These are phyloP conservation scores for Aspergillus jensenii DNA, from an alignment of 2,329 filamentous ascomycete species.

Conservation along the genomic window DNA sequence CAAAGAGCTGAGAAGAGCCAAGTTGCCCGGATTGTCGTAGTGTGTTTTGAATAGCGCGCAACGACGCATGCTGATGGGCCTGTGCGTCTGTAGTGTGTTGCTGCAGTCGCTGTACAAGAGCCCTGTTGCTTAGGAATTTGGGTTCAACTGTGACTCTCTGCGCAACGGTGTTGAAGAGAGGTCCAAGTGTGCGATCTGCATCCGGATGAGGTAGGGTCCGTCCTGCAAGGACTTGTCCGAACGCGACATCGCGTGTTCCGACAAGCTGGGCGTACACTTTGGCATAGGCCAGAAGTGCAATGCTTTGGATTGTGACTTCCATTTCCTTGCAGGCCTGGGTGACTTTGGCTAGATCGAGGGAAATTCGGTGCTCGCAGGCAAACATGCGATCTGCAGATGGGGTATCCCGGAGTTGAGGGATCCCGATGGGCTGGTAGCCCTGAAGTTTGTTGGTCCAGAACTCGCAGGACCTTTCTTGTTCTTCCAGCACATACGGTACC, in stretches of 20 bases:
- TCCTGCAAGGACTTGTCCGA: constrained; percentile 55
- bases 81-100: constrained; percentile 46
- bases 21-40: constrained; percentile 39
- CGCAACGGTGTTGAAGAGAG: constrained; percentile 58
- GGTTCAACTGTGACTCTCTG: constrained; percentile 38
- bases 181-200: constrained; percentile 51
- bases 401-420: constrained; percentile 16
- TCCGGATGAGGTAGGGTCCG: constrained; percentile 48
- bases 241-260: constrained; percentile 34
- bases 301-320: constrained; percentile 31
- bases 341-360: constrained; percentile 17
- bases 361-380: constrained; percentile 18
- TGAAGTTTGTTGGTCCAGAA: constrained; percentile 26
- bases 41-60: constrained; percentile 49
- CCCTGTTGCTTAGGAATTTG: constrained; percentile 39
- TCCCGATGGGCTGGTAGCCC: constrained; percentile 22
- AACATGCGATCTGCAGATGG: constrained; percentile 18
- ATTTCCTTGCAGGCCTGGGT: constrained; percentile 25
- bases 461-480: constrained; percentile 44
- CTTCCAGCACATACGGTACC: constrained; percentile 53
- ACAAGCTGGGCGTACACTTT: constrained; percentile 31
- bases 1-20: constrained; percentile 41
- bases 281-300: constrained; percentile 29
- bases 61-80: constrained; percentile 52
- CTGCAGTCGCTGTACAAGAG: constrained; percentile 45